Percentiles rank a stretch among this genome's conserved stretches.
Evolutionary conservation across 73 alveolate genomes (phyloP).

Genomic region (Paramecium biaurelia): DNA sequence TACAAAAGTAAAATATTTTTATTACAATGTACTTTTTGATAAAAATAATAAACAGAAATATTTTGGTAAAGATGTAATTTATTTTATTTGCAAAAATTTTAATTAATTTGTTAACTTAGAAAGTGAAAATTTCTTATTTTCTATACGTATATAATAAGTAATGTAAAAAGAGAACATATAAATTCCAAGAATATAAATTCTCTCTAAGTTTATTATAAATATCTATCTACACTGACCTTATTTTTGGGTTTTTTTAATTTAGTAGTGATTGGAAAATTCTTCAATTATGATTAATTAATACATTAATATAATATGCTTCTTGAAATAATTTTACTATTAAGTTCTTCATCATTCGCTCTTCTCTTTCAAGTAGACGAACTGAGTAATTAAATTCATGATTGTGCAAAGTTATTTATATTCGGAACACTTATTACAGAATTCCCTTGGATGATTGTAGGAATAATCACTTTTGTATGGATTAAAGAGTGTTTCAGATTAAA

Average conservation of each 20-base stretch:
- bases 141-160: too few relatives aligned
- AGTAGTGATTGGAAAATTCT: neutral
- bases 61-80: too few relatives aligned
- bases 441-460: neutral
- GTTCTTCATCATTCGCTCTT: neutral
- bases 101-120: too few relatives aligned
- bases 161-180: neutral
- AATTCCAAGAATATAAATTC: too few relatives aligned
- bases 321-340: neutral
- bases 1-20: too few relatives aligned
- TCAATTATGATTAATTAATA: neutral
- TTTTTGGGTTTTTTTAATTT: neutral
- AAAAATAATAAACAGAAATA: too few relatives aligned
- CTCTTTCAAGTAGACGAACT: neutral
- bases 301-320: neutral
- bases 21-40: too few relatives aligned
- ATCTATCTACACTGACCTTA: neutral
- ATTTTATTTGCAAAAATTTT: too few relatives aligned
- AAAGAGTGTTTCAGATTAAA: neutral
- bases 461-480: neutral
- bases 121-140: too few relatives aligned
- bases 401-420: neutral
- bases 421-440: neutral
- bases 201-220: neutral
- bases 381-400: neutral